Conservation (phyloP, 2,329 filamentous ascomycete species). For the Teratosphaeria viscida region DNA sequence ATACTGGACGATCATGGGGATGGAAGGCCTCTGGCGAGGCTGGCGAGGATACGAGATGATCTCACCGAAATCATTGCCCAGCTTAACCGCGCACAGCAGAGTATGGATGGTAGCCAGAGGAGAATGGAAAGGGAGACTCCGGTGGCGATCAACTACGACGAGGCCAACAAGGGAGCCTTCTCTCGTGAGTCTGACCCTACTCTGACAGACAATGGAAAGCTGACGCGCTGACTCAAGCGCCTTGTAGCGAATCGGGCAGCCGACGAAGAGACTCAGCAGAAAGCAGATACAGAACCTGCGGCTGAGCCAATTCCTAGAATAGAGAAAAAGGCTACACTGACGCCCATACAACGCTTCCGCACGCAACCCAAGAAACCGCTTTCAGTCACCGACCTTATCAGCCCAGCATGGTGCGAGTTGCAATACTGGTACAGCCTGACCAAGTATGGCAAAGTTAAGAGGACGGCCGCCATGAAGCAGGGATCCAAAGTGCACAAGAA, state of each 20-base stretch:
- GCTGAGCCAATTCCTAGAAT: neutral
- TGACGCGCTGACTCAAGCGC: constrained; percentile 22
- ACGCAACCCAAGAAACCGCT: constrained; percentile 66
- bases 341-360: constrained; percentile 70
- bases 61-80: constrained; percentile 2
- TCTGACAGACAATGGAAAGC: constrained; percentile 17
- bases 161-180: constrained; percentile 26
- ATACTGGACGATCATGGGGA: constrained; percentile 14
- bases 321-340: constrained; percentile 33
- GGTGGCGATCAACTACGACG: constrained; percentile 35
- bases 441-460: constrained; percentile 62
- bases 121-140: constrained; percentile 12
- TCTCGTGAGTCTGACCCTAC: constrained; percentile 19
- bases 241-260: constrained; percentile 14
- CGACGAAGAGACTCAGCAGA: neutral
- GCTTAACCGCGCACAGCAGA: constrained; percentile 2
- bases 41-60: constrained; percentile 6
- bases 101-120: neutral
- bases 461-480: constrained; percentile 72
- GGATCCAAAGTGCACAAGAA: constrained; percentile 71
- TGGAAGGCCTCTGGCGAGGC: constrained; percentile 5
- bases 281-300: neutral
- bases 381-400: constrained; percentile 77
- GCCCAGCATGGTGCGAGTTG: constrained; percentile 90
- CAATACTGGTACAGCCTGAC: constrained; percentile 85